These are phyloP conservation scores for Hirsutella thompsonii DNA, from an alignment of 2,329 filamentous ascomycete species.

Conservation along the genomic window DNA sequence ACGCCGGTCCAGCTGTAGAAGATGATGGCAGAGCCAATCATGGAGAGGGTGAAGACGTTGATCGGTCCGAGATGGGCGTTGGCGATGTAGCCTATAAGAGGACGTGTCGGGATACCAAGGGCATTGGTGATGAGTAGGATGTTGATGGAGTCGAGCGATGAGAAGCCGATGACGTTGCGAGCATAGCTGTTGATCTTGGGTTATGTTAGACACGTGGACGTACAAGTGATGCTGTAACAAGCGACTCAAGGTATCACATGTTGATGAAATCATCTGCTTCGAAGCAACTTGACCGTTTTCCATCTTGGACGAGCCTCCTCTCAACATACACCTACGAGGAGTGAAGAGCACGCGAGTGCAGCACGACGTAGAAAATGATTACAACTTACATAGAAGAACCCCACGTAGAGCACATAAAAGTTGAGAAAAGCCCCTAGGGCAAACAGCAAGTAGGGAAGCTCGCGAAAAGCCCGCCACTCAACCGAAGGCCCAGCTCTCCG, in stretches of 20 bases:
- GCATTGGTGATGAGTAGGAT: constrained; percentile 45
- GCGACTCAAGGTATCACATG: no score
- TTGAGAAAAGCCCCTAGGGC: constrained; percentile 34
- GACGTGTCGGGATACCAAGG: constrained; percentile 40
- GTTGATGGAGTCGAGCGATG: constrained; percentile 35
- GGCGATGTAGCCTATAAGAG: constrained; percentile 38
- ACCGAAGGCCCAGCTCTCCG: constrained; percentile 36
- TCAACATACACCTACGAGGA: no score
- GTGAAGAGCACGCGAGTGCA: no score
- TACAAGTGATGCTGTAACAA: no score
- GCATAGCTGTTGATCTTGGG: constrained; percentile 34
- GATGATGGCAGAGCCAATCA: constrained; percentile 29
- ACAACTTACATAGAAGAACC: constrained; percentile 31
- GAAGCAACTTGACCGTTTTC: no score
- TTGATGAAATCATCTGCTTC: no score
- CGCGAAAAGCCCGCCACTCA: constrained; percentile 43
- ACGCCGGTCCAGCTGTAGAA: constrained; percentile 45
- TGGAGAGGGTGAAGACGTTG: constrained; percentile 39
- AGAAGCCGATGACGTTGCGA: constrained; percentile 28
- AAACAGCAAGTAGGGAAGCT: constrained; percentile 40
- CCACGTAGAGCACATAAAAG: constrained; percentile 25
- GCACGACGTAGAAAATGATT: no score
- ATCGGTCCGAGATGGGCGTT: constrained; percentile 38
- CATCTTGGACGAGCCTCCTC: no score
- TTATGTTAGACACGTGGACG: no score